Evolutionary conservation across 140 eudicot species (phyloP).

Genomic region (Oenanthe javanica): DNA sequence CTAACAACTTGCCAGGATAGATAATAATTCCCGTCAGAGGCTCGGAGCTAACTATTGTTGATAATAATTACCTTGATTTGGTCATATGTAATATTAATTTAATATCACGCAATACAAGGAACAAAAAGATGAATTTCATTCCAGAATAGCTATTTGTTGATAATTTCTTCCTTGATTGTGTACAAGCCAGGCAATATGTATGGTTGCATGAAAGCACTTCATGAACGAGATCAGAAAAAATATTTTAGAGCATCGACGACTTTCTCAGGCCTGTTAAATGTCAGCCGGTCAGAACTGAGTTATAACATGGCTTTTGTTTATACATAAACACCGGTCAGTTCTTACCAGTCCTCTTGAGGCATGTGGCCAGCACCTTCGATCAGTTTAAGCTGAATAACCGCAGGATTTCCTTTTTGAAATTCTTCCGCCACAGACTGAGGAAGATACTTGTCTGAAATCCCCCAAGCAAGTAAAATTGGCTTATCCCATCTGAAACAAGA

Average conservation of each 20-base stretch:
- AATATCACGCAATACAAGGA: neutral
- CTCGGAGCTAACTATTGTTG: neutral
- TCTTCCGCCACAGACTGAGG: conserved; percentile 93
- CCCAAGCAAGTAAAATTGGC: conserved; percentile 85
- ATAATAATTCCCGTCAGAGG: neutral
- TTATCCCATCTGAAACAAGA: conserved; percentile 71
- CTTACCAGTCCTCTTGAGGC: conserved; percentile 99
- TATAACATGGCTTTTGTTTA: neutral
- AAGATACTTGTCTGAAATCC: conserved; percentile 89
- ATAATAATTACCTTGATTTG: neutral
- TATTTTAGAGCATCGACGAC: conserved; percentile 66
- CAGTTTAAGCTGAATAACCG: conserved; percentile 54
- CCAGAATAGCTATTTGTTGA: conserved; percentile 2
- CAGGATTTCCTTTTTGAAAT: conserved; percentile 67
- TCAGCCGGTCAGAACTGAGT: neutral
- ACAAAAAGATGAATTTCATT: neutral
- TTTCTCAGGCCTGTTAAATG: conserved; percentile 82
- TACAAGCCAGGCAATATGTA: neutral
- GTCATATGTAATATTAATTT: neutral
- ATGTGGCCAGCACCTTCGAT: conserved; percentile 99
- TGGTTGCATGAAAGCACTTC: conserved; percentile 2
- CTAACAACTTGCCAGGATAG: neutral
- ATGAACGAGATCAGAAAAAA: conserved; percentile 37
- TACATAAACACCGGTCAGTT: neutral
- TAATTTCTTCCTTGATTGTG: conserved; percentile 1